phyloP scores from a whole-genome alignment of 306 rosid genomes.

The Cotoneaster glaucophyllus region DNA sequence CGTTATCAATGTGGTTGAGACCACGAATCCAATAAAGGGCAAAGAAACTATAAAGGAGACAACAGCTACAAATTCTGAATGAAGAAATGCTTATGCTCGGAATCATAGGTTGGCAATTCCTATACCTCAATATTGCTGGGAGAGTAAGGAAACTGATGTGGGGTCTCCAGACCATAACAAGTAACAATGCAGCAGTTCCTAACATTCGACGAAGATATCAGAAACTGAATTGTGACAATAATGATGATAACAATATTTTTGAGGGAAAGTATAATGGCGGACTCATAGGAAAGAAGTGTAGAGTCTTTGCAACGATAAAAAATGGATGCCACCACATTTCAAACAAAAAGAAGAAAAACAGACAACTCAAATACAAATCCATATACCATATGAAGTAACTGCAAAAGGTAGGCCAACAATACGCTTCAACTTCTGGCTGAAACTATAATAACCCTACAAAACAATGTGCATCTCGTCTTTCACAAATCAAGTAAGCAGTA shows the following conservation, averaged over 20 bases:
- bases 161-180: conserved; percentile 89
- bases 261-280: not conserved
- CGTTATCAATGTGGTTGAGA: not conserved
- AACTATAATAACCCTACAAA: conserved; percentile 92
- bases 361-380: conserved; percentile 13
- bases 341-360: not conserved
- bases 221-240: not conserved
- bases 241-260: not conserved
- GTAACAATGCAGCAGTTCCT: conserved; percentile 98
- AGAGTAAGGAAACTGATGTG: conserved; percentile 64
- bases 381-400: conserved; percentile 84
- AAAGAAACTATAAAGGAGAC: not conserved
- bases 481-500: not conserved
- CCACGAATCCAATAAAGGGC: not conserved
- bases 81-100: not conserved
- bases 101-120: not conserved
- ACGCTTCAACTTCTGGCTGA: conserved; percentile 98
- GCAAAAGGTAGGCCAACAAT: conserved; percentile 90
- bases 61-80: not conserved
- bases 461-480: not conserved
- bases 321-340: not conserved
- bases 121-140: conserved; percentile 68
- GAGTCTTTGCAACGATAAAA: not conserved
- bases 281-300: not conserved
- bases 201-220: conserved; percentile 24